Evolutionary conservation across 768 basidiomycete species (phyloP).

Genomic region (Porpolomopsis calyptriformis): DNA sequence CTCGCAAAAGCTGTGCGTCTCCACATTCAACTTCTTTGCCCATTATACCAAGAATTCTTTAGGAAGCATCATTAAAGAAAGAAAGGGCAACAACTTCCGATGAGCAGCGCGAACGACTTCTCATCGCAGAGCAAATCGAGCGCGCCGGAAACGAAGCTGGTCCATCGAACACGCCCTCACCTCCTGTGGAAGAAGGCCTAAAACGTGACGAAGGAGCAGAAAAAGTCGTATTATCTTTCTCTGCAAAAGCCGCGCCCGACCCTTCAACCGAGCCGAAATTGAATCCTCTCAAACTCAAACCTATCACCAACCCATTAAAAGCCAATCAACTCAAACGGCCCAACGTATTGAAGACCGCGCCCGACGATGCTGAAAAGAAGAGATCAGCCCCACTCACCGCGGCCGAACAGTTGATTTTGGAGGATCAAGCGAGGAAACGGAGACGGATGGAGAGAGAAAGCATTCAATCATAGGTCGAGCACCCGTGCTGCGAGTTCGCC

Average conservation of each 20-base stretch:
- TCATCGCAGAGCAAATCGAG: slow-evolving; percentile 91
- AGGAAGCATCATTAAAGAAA: slow-evolving; percentile 85
- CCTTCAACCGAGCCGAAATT: slow-evolving; percentile 41
- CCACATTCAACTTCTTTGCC: neutral
- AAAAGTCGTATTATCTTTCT: slow-evolving; percentile 67
- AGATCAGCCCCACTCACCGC: slow-evolving; percentile 60
- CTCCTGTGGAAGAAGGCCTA: slow-evolving; percentile 45
- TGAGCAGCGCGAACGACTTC: slow-evolving; percentile 83
- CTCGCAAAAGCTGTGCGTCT: slow-evolving; percentile 71
- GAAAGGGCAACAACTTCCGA: slow-evolving; percentile 86
- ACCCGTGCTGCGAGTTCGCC: too few species aligned
- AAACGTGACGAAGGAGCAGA: slow-evolving; percentile 64
- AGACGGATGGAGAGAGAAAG: slow-evolving; percentile 56
- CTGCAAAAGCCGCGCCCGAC: slow-evolving; percentile 39
- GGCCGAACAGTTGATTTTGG: slow-evolving; percentile 76
- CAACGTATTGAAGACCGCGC: slow-evolving; percentile 58
- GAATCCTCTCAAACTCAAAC: slow-evolving; percentile 54
- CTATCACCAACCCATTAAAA: slow-evolving; percentile 50
- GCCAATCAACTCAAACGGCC: slow-evolving; percentile 60
- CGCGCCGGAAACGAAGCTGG: slow-evolving; percentile 54
- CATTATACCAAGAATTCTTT: slow-evolving; percentile 9
- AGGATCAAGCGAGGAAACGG: slow-evolving; percentile 86
- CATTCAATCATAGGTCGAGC: neutral
- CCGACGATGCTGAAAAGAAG: slow-evolving; percentile 43
- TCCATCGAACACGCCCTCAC: slow-evolving; percentile 24